A percentile compares a stretch with the other conserved stretches of the same genome.
Evolutionary conservation across 768 basidiomycete species (phyloP).

Genomic region (Zangia roseola): DNA sequence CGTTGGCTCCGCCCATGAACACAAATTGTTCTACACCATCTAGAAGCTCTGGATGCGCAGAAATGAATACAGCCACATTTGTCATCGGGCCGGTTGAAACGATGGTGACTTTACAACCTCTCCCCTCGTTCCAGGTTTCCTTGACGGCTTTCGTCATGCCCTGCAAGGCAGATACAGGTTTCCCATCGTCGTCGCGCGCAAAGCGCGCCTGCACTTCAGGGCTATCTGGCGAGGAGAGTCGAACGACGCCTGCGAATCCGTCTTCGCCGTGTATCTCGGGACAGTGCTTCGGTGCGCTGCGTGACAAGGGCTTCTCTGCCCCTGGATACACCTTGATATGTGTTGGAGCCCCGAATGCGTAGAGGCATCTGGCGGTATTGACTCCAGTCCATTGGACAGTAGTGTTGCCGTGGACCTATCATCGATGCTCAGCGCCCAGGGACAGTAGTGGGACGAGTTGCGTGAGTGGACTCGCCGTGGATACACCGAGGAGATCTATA

Average conservation of each 20-base stretch:
- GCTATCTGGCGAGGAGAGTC: conserved; percentile 53
- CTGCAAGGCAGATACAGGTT: conserved; percentile 54
- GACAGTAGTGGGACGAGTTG: not conserved
- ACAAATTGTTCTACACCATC: conserved; percentile 50
- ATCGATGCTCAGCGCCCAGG: not conserved
- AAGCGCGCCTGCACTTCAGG: conserved; percentile 51
- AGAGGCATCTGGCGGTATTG: conserved; percentile 77
- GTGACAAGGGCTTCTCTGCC: conserved; percentile 65
- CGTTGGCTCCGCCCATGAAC: conserved; percentile 90
- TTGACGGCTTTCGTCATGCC: conserved; percentile 62
- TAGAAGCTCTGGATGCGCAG: conserved; percentile 53
- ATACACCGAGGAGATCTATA: conserved; percentile 76
- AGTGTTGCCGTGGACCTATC: conserved; percentile 81
- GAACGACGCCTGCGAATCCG: conserved; percentile 83
- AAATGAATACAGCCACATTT: conserved; percentile 69
- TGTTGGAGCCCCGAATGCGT: conserved; percentile 66
- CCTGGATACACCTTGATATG: conserved; percentile 67
- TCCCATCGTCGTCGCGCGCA: conserved; percentile 42
- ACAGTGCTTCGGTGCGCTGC: conserved; percentile 54
- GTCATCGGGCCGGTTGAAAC: conserved; percentile 86
- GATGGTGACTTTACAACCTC: conserved; percentile 60
- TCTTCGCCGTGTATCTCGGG: conserved; percentile 81
- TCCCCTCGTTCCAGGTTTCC: conserved; percentile 54
- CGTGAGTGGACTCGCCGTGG: conserved; percentile 61
- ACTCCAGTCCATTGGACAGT: conserved; percentile 54